A percentile compares a stretch with the other conserved stretches of the same genome.
Evolutionary conservation across 2,329 filamentous ascomycete species (phyloP).

Genomic region (Calonectria hawksworthii): DNA sequence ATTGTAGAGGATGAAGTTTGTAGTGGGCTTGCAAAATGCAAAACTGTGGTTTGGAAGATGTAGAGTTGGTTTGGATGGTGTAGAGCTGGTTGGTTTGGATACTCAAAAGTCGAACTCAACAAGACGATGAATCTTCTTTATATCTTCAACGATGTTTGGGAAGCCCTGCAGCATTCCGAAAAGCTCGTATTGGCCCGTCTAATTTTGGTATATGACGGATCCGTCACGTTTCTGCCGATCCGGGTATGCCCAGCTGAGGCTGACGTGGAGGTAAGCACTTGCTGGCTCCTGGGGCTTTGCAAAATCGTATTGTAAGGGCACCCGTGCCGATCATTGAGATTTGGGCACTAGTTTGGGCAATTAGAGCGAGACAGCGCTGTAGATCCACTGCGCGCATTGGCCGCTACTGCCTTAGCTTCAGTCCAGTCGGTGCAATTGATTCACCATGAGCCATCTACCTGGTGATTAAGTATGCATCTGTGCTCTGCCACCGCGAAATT

Average conservation of each 20-base stretch:
- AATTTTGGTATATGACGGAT: conserved; percentile 15
- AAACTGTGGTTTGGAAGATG: neutral
- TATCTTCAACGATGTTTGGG: neutral
- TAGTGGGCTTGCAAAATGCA: neutral
- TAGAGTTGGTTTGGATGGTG: neutral
- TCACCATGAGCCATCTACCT: neutral
- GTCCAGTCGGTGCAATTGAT: neutral
- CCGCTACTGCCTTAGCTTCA: neutral
- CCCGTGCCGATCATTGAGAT: neutral
- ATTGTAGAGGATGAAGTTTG: neutral
- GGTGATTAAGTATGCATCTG: neutral
- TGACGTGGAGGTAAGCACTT: conserved; percentile 20
- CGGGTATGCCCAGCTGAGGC: neutral
- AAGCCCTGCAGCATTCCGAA: neutral
- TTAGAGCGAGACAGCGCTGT: neutral
- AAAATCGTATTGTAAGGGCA: neutral
- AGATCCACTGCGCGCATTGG: neutral
- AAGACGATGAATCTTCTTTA: neutral
- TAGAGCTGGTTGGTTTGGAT: neutral
- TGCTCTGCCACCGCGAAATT: neutral
- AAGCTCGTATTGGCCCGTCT: conserved; percentile 6
- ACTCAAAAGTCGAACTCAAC: neutral
- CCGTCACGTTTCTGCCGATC: neutral
- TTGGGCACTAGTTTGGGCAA: neutral
- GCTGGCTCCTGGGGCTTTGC: neutral